Evolutionary conservation across 768 basidiomycete genomes (phyloP).

Genomic region (Mycena olivaceomarginata): DNA sequence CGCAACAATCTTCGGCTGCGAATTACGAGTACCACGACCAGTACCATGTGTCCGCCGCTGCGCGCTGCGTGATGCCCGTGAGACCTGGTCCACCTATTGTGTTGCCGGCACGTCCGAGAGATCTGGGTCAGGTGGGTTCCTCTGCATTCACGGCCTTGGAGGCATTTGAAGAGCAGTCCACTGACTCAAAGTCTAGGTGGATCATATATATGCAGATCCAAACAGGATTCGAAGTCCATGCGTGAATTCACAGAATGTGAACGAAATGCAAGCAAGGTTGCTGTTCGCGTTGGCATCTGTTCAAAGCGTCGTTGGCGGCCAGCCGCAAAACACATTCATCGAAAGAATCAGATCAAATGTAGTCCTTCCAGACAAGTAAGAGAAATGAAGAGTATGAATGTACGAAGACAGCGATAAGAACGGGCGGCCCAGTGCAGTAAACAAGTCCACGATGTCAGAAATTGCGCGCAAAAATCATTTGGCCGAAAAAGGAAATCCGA

Average conservation of each 20-base stretch:
- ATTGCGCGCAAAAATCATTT: neutral
- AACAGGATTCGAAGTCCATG: neutral
- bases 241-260: neutral
- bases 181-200: conserved; percentile 3
- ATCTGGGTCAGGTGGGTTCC: neutral
- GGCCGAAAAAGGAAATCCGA: conserved; percentile 8
- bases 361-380: too few species aligned
- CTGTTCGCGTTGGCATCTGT: neutral
- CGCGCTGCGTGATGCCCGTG: too few species aligned
- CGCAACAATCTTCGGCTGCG: neutral
- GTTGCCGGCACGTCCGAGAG: too few species aligned
- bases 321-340: neutral
- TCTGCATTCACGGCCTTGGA: conserved; percentile 2
- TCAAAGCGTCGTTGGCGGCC: neutral
- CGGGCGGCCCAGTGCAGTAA: neutral
- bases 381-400: neutral
- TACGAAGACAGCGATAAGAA: conserved; percentile 2
- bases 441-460: neutral
- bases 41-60: too few species aligned
- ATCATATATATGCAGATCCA: neutral
- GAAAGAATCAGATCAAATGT: conserved; percentile 3
- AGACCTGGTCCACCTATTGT: too few species aligned
- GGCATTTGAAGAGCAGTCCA: neutral
- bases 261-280: neutral
- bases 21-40: too few species aligned